A percentile compares a stretch with the other conserved stretches of the same genome.
These are phyloP conservation scores for Fusarium sarcochroum DNA, from an alignment of 2,329 filamentous ascomycete species.

Conservation along the genomic window DNA sequence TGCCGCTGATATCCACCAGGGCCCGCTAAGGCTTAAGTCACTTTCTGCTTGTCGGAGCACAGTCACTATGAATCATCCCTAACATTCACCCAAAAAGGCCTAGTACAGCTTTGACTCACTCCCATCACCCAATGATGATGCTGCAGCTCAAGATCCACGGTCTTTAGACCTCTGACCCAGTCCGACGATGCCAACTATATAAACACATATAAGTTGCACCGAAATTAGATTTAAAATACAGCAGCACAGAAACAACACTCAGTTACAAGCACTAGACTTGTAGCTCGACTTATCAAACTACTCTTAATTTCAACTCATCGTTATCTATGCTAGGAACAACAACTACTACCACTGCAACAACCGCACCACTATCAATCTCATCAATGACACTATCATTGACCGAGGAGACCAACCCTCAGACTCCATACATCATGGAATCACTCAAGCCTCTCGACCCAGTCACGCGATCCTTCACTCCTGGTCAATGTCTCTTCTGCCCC, in stretches of 20 bases:
- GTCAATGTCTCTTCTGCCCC: conserved; percentile 12
- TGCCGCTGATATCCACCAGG: fast-evolving
- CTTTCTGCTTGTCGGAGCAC: not conserved
- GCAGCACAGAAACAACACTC: fast-evolving
- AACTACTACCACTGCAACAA: conserved; percentile 3
- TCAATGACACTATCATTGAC: not conserved
- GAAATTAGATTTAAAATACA: not conserved
- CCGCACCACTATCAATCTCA: not conserved
- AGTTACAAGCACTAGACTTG: fast-evolving
- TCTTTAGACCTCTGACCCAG: not conserved
- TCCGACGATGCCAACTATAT: not conserved
- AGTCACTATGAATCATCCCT: conserved; percentile 33
- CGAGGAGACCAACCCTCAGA: not conserved
- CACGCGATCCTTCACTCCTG: not conserved
- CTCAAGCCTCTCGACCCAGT: not conserved
- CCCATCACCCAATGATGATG: not conserved
- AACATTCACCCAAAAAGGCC: not conserved
- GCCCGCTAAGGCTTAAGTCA: fast-evolving
- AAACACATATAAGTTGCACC: not conserved
- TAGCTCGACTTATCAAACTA: fast-evolving
- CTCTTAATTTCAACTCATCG: not conserved
- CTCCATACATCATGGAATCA: not conserved
- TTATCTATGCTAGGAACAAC: conserved; percentile 20
- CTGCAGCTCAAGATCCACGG: not conserved
- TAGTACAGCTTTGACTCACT: conserved; percentile 7